phyloP scores from a whole-genome alignment of 495 filamentous ascomycete species.

The Astrocystis sublimbata region DNA sequence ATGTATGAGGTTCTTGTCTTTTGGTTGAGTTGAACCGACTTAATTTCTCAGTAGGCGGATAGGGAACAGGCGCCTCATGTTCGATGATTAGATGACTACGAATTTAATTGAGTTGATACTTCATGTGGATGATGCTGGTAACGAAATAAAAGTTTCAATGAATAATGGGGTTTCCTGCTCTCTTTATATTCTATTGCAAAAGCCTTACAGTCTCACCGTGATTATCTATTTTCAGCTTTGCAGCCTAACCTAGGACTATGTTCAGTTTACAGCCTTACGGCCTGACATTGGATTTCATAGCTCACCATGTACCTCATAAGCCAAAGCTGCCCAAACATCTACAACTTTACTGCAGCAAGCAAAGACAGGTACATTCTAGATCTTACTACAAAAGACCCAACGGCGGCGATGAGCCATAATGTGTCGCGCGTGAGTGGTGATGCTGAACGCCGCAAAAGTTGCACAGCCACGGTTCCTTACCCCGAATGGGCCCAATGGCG shows the following conservation, averaged over 20 bases:
- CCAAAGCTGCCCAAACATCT: not conserved
- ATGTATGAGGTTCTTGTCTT: too few relatives aligned
- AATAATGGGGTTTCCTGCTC: not conserved
- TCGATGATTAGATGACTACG: not conserved
- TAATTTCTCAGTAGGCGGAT: not conserved
- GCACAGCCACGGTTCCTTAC: constrained; percentile 8
- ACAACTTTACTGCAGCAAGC: not conserved
- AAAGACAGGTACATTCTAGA: not conserved
- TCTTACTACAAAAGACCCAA: not conserved
- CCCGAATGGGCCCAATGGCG: not conserved
- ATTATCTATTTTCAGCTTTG: not conserved
- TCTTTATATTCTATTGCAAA: not conserved
- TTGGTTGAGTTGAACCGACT: too few relatives aligned
- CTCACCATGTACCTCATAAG: not conserved
- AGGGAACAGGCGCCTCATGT: not conserved
- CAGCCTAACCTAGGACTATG: not conserved
- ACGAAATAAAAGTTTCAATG: not conserved
- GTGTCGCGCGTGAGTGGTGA: too few relatives aligned
- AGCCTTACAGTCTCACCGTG: not conserved
- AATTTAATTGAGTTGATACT: not conserved
- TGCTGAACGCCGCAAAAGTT: not conserved
- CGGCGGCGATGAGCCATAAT: constrained; percentile 8
- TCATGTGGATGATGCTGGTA: not conserved
- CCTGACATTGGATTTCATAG: not conserved
- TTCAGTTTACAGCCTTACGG: not conserved